These are phyloP conservation scores for Candida peoriensis DNA, from an alignment of 805 yeast species.

Conservation along the genomic window DNA sequence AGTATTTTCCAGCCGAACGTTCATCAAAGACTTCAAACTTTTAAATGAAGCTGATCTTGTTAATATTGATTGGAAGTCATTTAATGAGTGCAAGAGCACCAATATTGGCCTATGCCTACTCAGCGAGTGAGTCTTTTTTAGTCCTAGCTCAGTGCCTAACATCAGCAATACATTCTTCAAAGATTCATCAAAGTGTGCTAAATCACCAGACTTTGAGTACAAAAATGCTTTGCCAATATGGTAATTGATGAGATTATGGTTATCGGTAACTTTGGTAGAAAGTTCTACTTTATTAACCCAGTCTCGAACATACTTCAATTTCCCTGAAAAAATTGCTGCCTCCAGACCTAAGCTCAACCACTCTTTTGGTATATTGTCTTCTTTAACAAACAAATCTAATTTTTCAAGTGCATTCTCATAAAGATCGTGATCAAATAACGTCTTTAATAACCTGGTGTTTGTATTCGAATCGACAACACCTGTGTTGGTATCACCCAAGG, in stretches of 20 bases:
- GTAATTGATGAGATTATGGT: constrained; percentile 49
- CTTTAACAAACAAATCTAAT: constrained; percentile 12
- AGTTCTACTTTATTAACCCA: constrained; percentile 58
- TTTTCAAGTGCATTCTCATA: constrained; percentile 45
- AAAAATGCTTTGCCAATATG: constrained; percentile 61
- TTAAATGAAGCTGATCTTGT: constrained; percentile 1
- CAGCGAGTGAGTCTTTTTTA: constrained; percentile 44
- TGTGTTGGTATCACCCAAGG: constrained; percentile 39
- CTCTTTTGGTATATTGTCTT: constrained; percentile 26
- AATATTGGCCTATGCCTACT: constrained; percentile 43
- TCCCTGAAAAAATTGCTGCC: constrained; percentile 66
- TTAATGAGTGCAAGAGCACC: constrained; percentile 54
- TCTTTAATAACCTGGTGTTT: constrained; percentile 57
- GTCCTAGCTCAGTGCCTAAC: constrained; percentile 56
- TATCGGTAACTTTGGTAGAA: constrained; percentile 39
- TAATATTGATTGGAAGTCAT: constrained; percentile 42
- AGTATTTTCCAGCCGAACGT: constrained; percentile 23
- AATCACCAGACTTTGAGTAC: constrained; percentile 33
- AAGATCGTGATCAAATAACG: constrained; percentile 71
- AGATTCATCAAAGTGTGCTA: constrained; percentile 30
- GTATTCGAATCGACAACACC: constrained; percentile 25
- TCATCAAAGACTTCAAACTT: constrained; percentile 12
- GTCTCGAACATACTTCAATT: constrained; percentile 38
- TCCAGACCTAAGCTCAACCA: constrained; percentile 69
- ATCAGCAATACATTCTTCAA: constrained; percentile 47